A percentile compares a stretch with the other conserved stretches of the same genome.
phyloP scores from a whole-genome alignment of 2,329 filamentous ascomycete genomes.

The Aspergillus chevalieri region DNA sequence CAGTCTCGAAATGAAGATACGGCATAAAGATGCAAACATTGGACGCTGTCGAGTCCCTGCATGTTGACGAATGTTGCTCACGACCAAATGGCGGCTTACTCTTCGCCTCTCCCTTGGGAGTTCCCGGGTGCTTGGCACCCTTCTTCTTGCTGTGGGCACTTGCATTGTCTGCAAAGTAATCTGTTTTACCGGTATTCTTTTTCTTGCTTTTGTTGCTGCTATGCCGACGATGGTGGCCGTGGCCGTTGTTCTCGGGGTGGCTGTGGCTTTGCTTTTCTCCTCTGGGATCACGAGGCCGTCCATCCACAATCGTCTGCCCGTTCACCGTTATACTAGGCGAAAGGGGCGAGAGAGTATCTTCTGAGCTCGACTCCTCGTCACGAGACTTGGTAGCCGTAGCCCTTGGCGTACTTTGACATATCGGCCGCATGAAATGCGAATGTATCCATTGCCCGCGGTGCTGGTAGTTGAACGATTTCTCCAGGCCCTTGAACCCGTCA shows the following conservation, averaged over 20 bases:
- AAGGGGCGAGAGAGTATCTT: conserved; percentile 8
- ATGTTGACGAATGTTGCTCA: conserved; percentile 34
- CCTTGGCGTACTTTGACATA: conserved; percentile 48
- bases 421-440: conserved; percentile 57
- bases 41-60: conserved; percentile 19
- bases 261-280: not conserved
- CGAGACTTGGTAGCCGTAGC: conserved; percentile 14
- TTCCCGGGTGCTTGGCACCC: conserved; percentile 19
- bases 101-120: conserved; percentile 20
- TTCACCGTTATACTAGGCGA: conserved; percentile 17
- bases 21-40: conserved; percentile 51
- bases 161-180: conserved; percentile 23
- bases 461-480: conserved; percentile 57
- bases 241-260: not conserved
- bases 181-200: conserved; percentile 21
- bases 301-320: conserved; percentile 5
- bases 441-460: conserved; percentile 55
- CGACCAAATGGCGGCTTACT: conserved; percentile 29
- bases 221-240: not conserved
- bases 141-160: conserved; percentile 21
- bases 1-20: conserved; percentile 60
- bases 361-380: conserved; percentile 25
- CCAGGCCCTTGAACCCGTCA: conserved; percentile 57
- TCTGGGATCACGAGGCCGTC: conserved; percentile 7
- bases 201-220: conserved; percentile 16